Evolutionary conservation across 805 yeast species (phyloP).

Genomic region (Teunomyces atbi): DNA sequence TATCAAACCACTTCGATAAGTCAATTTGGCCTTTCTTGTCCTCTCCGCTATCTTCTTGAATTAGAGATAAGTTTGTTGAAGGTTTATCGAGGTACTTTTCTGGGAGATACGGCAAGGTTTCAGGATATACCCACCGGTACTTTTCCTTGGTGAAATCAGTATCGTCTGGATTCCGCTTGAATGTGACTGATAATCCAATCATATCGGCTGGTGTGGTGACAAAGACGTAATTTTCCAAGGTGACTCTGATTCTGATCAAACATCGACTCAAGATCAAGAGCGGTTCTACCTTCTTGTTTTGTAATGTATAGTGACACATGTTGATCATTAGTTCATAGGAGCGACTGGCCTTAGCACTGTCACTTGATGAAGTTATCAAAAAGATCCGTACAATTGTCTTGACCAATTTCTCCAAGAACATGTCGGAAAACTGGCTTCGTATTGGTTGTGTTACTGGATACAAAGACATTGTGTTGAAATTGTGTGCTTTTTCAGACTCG

Average conservation of each 20-base stretch:
- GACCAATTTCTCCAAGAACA: conserved; percentile 18
- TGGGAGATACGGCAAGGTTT: conserved; percentile 49
- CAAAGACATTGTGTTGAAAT: not conserved
- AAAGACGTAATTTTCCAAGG: conserved; percentile 44
- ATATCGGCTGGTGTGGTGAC: conserved; percentile 57
- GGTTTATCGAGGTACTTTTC: conserved; percentile 41
- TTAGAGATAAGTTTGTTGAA: conserved; percentile 18
- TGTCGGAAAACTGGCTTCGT: not conserved
- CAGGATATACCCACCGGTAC: conserved; percentile 62
- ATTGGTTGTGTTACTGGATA: not conserved
- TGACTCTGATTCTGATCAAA: conserved; percentile 53
- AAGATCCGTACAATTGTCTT: conserved; percentile 26
- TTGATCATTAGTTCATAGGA: conserved; percentile 31
- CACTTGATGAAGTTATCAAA: conserved; percentile 19
- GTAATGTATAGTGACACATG: conserved; percentile 36
- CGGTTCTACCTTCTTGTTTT: conserved; percentile 30
- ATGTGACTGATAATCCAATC: conserved; percentile 62
- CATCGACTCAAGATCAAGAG: conserved; percentile 51
- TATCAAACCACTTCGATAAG: conserved; percentile 48
- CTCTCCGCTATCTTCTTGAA: not conserved
- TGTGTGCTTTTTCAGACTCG: not conserved
- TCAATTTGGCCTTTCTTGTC: not conserved
- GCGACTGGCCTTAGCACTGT: conserved; percentile 26
- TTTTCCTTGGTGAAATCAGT: conserved; percentile 17
- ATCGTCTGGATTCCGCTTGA: conserved; percentile 46